These are phyloP conservation scores for Apiospora kogelbergensis DNA, from an alignment of 2,329 filamentous ascomycete species.

Conservation along the genomic window DNA sequence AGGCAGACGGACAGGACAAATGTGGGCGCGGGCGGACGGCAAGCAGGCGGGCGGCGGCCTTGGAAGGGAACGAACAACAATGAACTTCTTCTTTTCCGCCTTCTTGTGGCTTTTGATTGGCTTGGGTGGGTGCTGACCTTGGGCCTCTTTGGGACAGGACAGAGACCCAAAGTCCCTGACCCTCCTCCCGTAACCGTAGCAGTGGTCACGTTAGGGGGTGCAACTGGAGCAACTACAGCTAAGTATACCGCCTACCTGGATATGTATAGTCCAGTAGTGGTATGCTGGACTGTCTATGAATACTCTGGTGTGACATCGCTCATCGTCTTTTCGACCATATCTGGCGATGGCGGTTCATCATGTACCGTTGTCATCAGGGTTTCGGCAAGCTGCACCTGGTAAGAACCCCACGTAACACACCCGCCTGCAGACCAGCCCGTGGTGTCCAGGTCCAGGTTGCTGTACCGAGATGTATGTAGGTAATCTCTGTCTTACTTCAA, in stretches of 20 bases:
- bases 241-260: background rate
- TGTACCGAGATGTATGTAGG: background rate
- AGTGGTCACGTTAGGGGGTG: background rate
- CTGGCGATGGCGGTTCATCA: background rate
- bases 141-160: background rate
- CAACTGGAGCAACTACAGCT: background rate
- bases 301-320: background rate
- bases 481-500: background rate
- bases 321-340: background rate
- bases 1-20: background rate
- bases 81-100: background rate
- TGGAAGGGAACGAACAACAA: background rate
- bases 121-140: background rate
- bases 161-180: too few species aligned
- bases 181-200: background rate
- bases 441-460: background rate
- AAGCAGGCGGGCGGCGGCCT: background rate
- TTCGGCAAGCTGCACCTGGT: constrained; percentile 4
- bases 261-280: background rate
- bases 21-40: background rate
- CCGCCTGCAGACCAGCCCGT: constrained; percentile 2
- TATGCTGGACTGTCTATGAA: background rate
- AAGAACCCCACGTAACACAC: constrained; percentile 5
- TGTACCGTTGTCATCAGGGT: background rate
- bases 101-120: background rate